These are phyloP conservation scores for Cladosporium sp. DNA, from an alignment of 2,329 filamentous ascomycete genomes.

Conservation along the genomic window DNA sequence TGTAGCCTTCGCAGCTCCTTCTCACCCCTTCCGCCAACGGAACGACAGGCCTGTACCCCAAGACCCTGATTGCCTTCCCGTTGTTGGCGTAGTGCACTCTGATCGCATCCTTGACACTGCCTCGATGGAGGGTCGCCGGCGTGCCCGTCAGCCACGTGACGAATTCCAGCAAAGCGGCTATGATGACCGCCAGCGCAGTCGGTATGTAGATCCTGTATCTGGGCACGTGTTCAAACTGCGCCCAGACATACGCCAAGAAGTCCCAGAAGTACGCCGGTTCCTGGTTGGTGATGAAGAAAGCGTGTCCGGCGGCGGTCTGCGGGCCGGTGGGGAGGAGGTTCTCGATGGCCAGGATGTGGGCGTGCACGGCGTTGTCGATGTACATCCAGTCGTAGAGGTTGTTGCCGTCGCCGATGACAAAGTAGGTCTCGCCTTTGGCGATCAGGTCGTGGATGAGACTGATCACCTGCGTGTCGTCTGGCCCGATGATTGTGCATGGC, in stretches of 20 bases:
- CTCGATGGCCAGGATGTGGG: conserved; percentile 76
- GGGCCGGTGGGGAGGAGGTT: conserved; percentile 64
- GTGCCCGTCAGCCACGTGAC: conserved; percentile 49
- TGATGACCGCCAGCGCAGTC: conserved; percentile 48
- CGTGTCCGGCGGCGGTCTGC: conserved; percentile 66
- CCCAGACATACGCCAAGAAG: conserved; percentile 77
- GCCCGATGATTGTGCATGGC: conserved; percentile 86
- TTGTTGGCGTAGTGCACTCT: conserved; percentile 55
- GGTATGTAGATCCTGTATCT: conserved; percentile 52
- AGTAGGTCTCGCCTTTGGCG: conserved; percentile 65
- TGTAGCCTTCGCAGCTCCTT: conserved; percentile 46
- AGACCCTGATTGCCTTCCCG: conserved; percentile 50
- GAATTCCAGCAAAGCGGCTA: conserved; percentile 49
- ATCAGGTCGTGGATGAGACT: conserved; percentile 73
- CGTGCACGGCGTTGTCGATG: conserved; percentile 69
- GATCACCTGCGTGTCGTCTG: conserved; percentile 77
- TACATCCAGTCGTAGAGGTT: conserved; percentile 73
- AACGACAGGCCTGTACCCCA: conserved; percentile 56
- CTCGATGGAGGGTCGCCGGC: conserved; percentile 51
- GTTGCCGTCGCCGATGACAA: conserved; percentile 75
- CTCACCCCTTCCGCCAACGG: conserved; percentile 53
- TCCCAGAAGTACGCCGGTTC: conserved; percentile 69
- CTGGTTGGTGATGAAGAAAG: conserved; percentile 60
- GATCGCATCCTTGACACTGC: conserved; percentile 57
- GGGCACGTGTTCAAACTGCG: conserved; percentile 56